Evolutionary conservation across 108 stramenopile genomes (phyloP).

Genomic region (Conticribra weissflogii): DNA sequence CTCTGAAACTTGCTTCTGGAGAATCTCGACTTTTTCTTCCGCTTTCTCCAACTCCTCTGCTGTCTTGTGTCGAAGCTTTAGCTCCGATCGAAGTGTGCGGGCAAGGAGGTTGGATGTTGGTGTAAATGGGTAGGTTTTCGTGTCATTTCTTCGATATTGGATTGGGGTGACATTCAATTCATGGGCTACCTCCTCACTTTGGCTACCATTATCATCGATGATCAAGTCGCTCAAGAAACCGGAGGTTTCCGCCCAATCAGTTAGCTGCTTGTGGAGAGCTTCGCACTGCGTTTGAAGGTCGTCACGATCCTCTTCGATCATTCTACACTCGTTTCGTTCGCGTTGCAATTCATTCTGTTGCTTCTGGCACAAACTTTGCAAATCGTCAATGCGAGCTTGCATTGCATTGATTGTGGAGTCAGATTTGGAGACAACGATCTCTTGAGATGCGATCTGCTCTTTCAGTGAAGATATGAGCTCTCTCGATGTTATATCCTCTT

Average conservation of each 20-base stretch:
- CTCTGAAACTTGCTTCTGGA: conserved; percentile 35
- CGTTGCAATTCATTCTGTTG: conserved; percentile 22
- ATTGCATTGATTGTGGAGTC: conserved; percentile 28
- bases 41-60: conserved; percentile 19
- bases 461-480: conserved; percentile 34
- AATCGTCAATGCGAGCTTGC: conserved; percentile 29
- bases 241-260: conserved; percentile 24
- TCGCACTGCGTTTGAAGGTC: conserved; percentile 29
- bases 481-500: conserved; percentile 13
- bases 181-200: conserved; percentile 12
- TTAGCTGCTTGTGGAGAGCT: conserved; percentile 24
- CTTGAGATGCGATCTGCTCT: conserved; percentile 17
- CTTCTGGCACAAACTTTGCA: conserved; percentile 27
- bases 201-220: conserved; percentile 24
- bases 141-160: conserved; percentile 1
- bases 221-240: conserved; percentile 10
- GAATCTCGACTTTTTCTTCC: conserved; percentile 15
- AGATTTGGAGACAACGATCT: conserved; percentile 8
- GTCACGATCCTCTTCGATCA: conserved; percentile 38
- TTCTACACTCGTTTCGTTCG: conserved; percentile 34
- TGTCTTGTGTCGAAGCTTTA: conserved; percentile 25
- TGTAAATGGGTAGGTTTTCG: neutral
- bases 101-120: conserved; percentile 40
- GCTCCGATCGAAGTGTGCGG: conserved; percentile 38
- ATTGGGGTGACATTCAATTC: conserved; percentile 32